phyloP scores from a whole-genome alignment of 2,329 filamentous ascomycete genomes.

The Claviceps purpurea region DNA sequence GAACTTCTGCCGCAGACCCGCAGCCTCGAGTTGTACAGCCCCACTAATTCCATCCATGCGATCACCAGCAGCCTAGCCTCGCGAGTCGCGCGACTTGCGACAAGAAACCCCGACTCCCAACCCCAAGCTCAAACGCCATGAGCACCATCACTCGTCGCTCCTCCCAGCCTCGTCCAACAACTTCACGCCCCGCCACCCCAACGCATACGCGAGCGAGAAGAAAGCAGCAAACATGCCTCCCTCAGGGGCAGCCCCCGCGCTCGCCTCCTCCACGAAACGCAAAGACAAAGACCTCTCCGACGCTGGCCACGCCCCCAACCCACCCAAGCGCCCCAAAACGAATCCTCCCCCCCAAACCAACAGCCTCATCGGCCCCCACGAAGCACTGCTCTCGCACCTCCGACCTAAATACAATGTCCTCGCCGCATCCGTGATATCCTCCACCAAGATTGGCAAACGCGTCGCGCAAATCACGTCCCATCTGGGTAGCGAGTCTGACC shows the following conservation, averaged over 20 bases:
- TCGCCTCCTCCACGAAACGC: background rate
- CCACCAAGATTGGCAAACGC: slow-evolving; percentile 44
- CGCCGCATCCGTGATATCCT: slow-evolving; percentile 42
- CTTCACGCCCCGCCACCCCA: background rate
- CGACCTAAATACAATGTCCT: slow-evolving; percentile 35
- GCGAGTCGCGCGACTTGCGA: background rate
- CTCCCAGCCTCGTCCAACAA: background rate
- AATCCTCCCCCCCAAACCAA: slow-evolving; percentile 6
- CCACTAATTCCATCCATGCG: no score
- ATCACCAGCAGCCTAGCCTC: background rate
- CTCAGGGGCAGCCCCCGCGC: background rate
- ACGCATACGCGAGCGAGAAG: no score
- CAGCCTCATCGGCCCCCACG: slow-evolving; percentile 24
- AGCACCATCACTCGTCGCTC: background rate
- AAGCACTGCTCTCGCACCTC: slow-evolving; percentile 30
- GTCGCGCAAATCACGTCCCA: slow-evolving; percentile 32
- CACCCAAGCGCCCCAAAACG: slow-evolving; percentile 3
- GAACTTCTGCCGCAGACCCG: no score
- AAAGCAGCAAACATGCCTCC: background rate
- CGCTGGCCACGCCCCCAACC: background rate
- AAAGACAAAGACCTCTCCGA: background rate
- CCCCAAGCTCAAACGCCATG: background rate
- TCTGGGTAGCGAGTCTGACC: slow-evolving; percentile 17
- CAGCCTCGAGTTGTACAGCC: no score
- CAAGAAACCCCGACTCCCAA: background rate